Conservation (phyloP, 805 yeast species). For the Lipomyces chichibuensis region DNA sequence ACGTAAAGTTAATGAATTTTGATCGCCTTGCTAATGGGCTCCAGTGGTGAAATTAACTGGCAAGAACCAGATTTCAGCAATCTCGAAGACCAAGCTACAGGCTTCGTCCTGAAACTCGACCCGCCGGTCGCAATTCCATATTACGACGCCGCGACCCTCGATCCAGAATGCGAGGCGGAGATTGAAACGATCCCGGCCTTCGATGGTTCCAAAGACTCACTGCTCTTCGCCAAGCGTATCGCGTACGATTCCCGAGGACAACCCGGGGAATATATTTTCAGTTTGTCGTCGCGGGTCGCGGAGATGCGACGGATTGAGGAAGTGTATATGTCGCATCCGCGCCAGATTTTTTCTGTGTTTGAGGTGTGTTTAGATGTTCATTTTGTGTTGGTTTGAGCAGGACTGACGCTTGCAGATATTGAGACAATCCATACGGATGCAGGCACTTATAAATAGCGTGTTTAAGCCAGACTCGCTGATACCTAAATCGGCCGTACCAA, state of each 20-base stretch:
- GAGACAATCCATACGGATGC: slow-evolving; percentile 24
- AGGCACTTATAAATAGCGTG: slow-evolving; percentile 21
- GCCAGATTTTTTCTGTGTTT: slow-evolving; percentile 24
- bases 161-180: slow-evolving; percentile 25
- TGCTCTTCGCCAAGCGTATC: slow-evolving; percentile 10
- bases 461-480: slow-evolving; percentile 2
- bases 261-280: slow-evolving; percentile 14
- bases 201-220: slow-evolving; percentile 7
- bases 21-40: background rate
- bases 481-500: background rate
- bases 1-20: background rate
- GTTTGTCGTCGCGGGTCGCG: slow-evolving; percentile 12
- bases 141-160: slow-evolving; percentile 31
- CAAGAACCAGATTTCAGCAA: slow-evolving; percentile 35
- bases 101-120: slow-evolving; percentile 42
- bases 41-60: slow-evolving; percentile 24
- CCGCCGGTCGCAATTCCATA: slow-evolving; percentile 43
- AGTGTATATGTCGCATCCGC: slow-evolving; percentile 29
- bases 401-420: slow-evolving; percentile 8
- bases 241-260: slow-evolving; percentile 19
- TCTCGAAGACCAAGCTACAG: slow-evolving; percentile 38
- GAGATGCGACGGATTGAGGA: slow-evolving; percentile 24
- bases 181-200: background rate
- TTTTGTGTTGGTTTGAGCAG: background rate
- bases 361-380: background rate